Base-by-base conservation (phyloP, 2,329 filamentous ascomycete genomes). In the Fusarium coffeatum region DNA sequence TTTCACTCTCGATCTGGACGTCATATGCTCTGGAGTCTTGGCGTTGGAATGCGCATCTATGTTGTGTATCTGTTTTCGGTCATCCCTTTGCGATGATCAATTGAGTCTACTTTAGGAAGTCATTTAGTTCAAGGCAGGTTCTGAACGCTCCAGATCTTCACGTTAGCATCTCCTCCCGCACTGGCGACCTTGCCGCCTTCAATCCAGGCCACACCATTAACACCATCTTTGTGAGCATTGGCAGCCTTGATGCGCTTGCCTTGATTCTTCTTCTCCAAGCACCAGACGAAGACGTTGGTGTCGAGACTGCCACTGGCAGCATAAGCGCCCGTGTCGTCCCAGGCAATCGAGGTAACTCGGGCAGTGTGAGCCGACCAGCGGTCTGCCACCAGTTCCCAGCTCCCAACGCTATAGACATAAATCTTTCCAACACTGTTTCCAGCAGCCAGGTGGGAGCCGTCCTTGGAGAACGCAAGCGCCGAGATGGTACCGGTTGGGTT, bases 211-310 rank as follows among this genome's bases (percentile, higher is more conserved):
- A 98, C 91, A 18, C 93, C 95, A 72, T 92, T 93, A 20, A 98
- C 94, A 12, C 96, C 96, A 77, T 98, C 96, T 82, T 98, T 98
- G 83, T 99, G 96, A 51, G 95, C 94, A 77, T 97, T 97, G 23
- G 89, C 82, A 16, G 90, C 91, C 83, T 96, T 95, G 72, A 97
- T 88, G 72, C 95, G 88, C 80, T 92, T 92, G 4, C 93, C 94
- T 1, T 95, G 95, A 75, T 93, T 91, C 66, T 81, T 86, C 77
- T 93, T 92, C 41, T 83, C 85, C 59, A 98, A 80, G 78, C 93
- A 97, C 93, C 96, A 99, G 30, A 97, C 90, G 78, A 93, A 94
- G 22, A 99, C 87, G 76, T 97, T 94, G 0, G 95, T 98, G 78
- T 99, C 96, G 51, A 99, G 83, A 47, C 89, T 91, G 15, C 94